A percentile compares a stretch with the other conserved stretches of the same genome.
These are phyloP conservation scores for Terfezia claveryi DNA, from an alignment of 495 filamentous ascomycete species.

Conservation along the genomic window DNA sequence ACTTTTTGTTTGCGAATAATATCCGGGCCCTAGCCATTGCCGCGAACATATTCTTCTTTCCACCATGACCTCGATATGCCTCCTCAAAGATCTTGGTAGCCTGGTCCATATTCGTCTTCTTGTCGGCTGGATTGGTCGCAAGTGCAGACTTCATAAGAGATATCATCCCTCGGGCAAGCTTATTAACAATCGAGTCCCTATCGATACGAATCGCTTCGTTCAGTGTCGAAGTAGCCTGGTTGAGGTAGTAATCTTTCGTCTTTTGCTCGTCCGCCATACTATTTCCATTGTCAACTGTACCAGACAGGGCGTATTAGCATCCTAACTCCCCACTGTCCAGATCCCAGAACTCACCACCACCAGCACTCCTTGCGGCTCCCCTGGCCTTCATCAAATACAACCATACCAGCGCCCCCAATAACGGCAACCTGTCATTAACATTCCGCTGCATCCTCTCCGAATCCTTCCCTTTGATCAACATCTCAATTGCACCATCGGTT, in stretches of 20 bases:
- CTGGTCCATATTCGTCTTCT: conserved; percentile 54
- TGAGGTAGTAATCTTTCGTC: conserved; percentile 82
- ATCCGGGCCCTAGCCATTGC: conserved; percentile 66
- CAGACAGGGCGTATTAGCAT: neutral
- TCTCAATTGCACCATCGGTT: conserved; percentile 82
- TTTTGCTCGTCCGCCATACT: conserved; percentile 40
- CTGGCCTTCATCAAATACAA: conserved; percentile 79
- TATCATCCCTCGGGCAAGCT: conserved; percentile 76
- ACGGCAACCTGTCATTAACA: conserved; percentile 46
- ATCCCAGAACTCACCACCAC: neutral
- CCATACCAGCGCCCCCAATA: conserved; percentile 75
- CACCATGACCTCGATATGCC: conserved; percentile 40
- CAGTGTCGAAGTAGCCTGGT: conserved; percentile 66
- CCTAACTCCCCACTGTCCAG: neutral
- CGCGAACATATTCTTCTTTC: conserved; percentile 53
- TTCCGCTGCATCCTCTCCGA: conserved; percentile 28
- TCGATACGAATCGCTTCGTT: conserved; percentile 92
- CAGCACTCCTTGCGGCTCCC: conserved; percentile 45
- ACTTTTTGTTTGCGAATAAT: conserved; percentile 62
- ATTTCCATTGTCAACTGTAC: conserved; percentile 6
- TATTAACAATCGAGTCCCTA: conserved; percentile 68
- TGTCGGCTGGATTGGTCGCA: conserved; percentile 44
- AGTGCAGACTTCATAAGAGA: conserved; percentile 72
- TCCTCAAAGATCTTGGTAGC: conserved; percentile 86
- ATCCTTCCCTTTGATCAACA: conserved; percentile 58